Evolutionary conservation across 441 rosid genomes (phyloP).

Genomic region (Pelargonium cotyledonis): DNA sequence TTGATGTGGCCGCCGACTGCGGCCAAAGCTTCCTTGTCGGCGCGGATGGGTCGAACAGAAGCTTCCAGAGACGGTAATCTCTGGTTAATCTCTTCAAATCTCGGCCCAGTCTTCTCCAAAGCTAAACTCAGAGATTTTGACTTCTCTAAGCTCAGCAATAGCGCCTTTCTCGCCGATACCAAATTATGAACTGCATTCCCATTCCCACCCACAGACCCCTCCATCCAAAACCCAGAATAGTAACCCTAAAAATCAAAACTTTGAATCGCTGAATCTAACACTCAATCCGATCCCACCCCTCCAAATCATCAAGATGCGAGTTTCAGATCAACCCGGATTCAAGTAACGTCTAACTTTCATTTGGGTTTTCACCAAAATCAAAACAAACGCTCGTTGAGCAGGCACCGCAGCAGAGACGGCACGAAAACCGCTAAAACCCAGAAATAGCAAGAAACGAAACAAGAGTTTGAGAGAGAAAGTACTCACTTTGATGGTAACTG

Average conservation of each 20-base stretch:
- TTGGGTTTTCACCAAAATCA: slow-evolving; percentile 23
- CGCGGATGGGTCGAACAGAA: slow-evolving; percentile 82
- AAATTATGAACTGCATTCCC: slow-evolving; percentile 35
- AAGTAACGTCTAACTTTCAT: slow-evolving; percentile 22
- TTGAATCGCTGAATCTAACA: slow-evolving; percentile 9
- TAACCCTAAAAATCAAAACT: slow-evolving; percentile 16
- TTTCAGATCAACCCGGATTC: slow-evolving; percentile 29
- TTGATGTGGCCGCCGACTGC: slow-evolving; percentile 87
- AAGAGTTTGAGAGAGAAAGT: neutral
- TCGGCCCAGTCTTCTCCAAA: slow-evolving; percentile 60
- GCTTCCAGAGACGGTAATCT: slow-evolving; percentile 72
- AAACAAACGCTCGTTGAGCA: slow-evolving; percentile 20
- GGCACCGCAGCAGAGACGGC: slow-evolving; percentile 3
- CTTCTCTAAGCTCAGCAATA: slow-evolving; percentile 71
- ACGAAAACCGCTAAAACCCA: slow-evolving; percentile 16
- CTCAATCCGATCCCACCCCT: neutral
- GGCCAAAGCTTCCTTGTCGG: slow-evolving; percentile 72
- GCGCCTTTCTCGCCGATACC: slow-evolving; percentile 57
- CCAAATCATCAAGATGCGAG: slow-evolving; percentile 4
- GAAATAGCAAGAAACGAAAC: neutral
- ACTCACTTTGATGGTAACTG: slow-evolving; percentile 32
- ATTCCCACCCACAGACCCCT: slow-evolving; percentile 26
- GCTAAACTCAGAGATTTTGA: slow-evolving; percentile 55
- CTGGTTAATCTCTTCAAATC: slow-evolving; percentile 69
- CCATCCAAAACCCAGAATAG: slow-evolving; percentile 34